Base-by-base conservation (phyloP, 148 eudicot genomes). In the Hydrangea macrophylla region DNA sequence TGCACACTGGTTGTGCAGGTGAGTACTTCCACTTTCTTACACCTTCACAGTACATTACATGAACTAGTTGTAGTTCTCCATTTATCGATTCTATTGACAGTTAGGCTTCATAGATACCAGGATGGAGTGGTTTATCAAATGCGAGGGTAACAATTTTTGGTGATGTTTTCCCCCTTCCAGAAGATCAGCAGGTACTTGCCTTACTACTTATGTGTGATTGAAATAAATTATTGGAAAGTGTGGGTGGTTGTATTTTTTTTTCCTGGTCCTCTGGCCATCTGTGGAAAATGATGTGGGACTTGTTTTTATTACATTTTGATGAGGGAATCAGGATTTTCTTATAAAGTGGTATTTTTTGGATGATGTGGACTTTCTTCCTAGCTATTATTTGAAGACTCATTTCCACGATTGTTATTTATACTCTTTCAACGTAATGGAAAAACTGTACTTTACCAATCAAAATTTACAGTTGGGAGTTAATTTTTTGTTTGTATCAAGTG, bases 111-210 rank as follows among this genome's bases (percentile, higher is more conserved):
- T 79, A 94, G 99, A 84, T 90, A 76, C 99, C 99, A 72, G 99
- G 99, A 75, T 95, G 97, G 99, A 95, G 97, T 83, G 89, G 99
- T 75, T 80, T 95, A 76, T 95, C 99, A 50, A 95, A 95, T 82
- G 99, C 99, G 18, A 85, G 99, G 75, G 99, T 91, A 35, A 91
- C 99, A 42, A 89, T 95, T 55, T 92, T 95, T 53, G 99, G 99
- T 0, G 97, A 95, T 69, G 97, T 95, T 67, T 77, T 40, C 69
- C 99, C 99, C 0, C 93, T 95, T 73, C 85, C 90, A 58, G 94
- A 95, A 79, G 83, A 83, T 48, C 83, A 91, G 73, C 99, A 95
- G 99, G 99, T 95, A 53, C 66, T 61, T 69, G 58, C 37, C 42
- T 67, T 51, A 17, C 23, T 44, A 42, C 9, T 22, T 9, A 50